These are phyloP conservation scores for Zymoseptoria brevis DNA, from an alignment of 2,329 filamentous ascomycete species.

Conservation along the genomic window DNA sequence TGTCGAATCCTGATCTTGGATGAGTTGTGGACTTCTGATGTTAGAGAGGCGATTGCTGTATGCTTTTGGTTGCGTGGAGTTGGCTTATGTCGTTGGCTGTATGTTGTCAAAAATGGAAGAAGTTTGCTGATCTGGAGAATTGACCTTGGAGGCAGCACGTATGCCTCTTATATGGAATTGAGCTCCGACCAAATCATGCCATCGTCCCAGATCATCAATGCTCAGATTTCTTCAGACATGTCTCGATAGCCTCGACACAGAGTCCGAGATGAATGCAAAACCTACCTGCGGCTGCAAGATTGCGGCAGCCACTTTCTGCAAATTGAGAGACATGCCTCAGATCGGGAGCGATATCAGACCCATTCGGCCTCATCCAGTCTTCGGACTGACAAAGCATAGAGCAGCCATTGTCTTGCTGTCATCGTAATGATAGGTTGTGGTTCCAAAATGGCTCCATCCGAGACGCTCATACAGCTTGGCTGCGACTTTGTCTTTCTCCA, in stretches of 20 bases:
- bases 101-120: background rate
- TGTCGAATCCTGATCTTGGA: too few relatives aligned
- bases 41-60: background rate
- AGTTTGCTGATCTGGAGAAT: background rate
- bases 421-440: conserved; percentile 6
- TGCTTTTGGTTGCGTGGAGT: background rate
- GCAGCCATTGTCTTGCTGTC: conserved; percentile 12
- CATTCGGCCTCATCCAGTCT: background rate
- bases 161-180: background rate
- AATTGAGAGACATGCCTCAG: background rate
- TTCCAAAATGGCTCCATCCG: conserved; percentile 19
- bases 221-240: background rate
- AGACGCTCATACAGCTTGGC: conserved; percentile 19
- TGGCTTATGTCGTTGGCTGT: background rate
- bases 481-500: conserved; percentile 19
- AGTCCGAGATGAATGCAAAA: background rate
- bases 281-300: background rate
- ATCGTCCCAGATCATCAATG: too few relatives aligned
- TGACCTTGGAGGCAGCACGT: background rate
- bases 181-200: background rate
- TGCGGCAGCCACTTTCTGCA: background rate
- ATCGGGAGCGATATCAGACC: background rate
- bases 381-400: conserved; percentile 13
- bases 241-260: background rate
- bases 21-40: too few relatives aligned